Conservation (phyloP, 225 moss, liverwort and hornwort species). For the Climacium dendroides region DNA sequence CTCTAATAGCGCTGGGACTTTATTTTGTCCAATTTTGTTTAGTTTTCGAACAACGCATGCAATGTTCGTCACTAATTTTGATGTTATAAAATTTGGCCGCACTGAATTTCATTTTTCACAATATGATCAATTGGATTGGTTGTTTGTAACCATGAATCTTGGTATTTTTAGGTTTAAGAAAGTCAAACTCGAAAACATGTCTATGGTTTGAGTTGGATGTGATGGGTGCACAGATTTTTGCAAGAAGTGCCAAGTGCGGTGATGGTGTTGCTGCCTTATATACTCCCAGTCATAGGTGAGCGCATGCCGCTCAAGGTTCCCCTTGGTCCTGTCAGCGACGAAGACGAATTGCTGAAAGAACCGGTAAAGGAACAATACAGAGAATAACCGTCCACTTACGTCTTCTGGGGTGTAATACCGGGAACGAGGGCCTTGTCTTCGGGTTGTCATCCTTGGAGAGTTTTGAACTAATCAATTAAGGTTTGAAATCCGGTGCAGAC, state of each 20-base stretch:
- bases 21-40: neutral
- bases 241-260: slow-evolving; percentile 58
- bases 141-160: neutral
- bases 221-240: slow-evolving; percentile 38
- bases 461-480: neutral
- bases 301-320: slow-evolving; percentile 72
- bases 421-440: neutral
- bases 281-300: slow-evolving; percentile 70
- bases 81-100: neutral
- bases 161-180: neutral
- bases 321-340: slow-evolving; percentile 26
- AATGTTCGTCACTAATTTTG: neutral
- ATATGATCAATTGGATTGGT: neutral
- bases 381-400: neutral
- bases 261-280: slow-evolving; percentile 65
- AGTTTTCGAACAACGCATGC: neutral
- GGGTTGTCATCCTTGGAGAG: neutral
- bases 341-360: slow-evolving; percentile 48
- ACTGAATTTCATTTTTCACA: neutral
- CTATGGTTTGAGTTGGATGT: neutral
- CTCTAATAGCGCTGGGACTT: too few relatives aligned
- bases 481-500: neutral
- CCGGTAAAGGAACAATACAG: slow-evolving; percentile 17
- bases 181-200: neutral
- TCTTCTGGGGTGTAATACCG: neutral